Percentiles rank a stretch among this genome's conserved stretches.
Evolutionary conservation across 805 yeast genomes (phyloP).

Genomic region (Candida glaebosa): DNA sequence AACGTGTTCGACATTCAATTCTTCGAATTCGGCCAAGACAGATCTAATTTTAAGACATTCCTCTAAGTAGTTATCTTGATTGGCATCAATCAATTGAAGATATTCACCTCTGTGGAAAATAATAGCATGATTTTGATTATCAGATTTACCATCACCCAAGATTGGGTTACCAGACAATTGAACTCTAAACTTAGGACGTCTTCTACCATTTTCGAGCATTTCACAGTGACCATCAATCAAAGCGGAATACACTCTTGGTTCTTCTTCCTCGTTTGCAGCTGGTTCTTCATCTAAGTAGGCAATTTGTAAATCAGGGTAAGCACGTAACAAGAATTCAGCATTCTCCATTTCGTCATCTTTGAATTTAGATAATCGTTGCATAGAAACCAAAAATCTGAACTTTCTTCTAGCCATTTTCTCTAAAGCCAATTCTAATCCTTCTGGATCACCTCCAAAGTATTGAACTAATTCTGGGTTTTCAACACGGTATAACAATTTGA

Average conservation of each 20-base stretch:
- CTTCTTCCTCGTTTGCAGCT: constrained; percentile 39
- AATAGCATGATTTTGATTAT: constrained; percentile 75
- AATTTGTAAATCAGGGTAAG: constrained; percentile 66
- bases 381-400: constrained; percentile 61
- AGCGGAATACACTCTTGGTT: constrained; percentile 53
- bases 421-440: constrained; percentile 90
- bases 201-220: constrained; percentile 52
- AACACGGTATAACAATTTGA: constrained; percentile 41
- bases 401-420: constrained; percentile 69
- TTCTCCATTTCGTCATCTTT: constrained; percentile 55
- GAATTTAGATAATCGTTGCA: constrained; percentile 58
- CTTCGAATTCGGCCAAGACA: constrained; percentile 75
- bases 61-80: constrained; percentile 78
- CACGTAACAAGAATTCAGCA: constrained; percentile 56
- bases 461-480: constrained; percentile 56
- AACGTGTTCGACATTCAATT: constrained; percentile 55
- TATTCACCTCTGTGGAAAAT: constrained; percentile 79
- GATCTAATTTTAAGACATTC: constrained; percentile 78
- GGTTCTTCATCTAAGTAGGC: constrained; percentile 56
- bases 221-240: constrained; percentile 71
- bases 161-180: constrained; percentile 77
- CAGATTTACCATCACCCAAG: constrained; percentile 82
- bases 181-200: constrained; percentile 61
- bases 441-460: constrained; percentile 98
- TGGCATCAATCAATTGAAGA: constrained; percentile 77